These are phyloP conservation scores for Pyronema omphalodes DNA, from an alignment of 495 filamentous ascomycete genomes.

Conservation along the genomic window DNA sequence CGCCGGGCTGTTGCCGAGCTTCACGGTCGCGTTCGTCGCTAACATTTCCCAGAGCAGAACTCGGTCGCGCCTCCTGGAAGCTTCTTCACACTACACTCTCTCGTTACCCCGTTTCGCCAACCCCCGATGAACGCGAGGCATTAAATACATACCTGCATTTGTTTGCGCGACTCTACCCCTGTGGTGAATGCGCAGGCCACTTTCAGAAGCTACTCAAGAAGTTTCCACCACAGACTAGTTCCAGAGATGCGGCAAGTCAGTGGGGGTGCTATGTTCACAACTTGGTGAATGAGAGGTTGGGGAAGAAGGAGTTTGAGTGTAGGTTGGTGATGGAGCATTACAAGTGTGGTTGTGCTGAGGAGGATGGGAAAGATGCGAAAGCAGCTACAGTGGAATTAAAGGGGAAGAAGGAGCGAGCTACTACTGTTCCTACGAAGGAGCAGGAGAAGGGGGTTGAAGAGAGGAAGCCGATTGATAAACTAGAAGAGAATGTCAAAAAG, in stretches of 20 bases:
- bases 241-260: conserved; percentile 60
- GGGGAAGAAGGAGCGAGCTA: neutral
- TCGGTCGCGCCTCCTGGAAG: conserved; percentile 16
- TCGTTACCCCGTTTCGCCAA: conserved; percentile 74
- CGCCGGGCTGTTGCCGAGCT: neutral
- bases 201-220: conserved; percentile 65
- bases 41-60: conserved; percentile 8
- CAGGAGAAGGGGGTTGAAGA: neutral
- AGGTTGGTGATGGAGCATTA: conserved; percentile 79
- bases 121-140: conserved; percentile 62
- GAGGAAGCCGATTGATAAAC: neutral
- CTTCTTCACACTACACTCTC: conserved; percentile 92
- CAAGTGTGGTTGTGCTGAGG: conserved; percentile 71
- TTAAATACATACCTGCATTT: conserved; percentile 72
- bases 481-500: conserved; percentile 1
- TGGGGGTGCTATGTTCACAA: conserved; percentile 96
- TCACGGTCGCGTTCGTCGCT: too few species aligned
- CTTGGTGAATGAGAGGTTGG: conserved; percentile 70
- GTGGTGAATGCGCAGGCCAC: conserved; percentile 83
- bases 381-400: neutral
- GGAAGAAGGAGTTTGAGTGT: conserved; percentile 75
- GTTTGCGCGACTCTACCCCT: conserved; percentile 84
- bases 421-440: neutral
- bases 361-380: conserved; percentile 6
- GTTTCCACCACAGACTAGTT: conserved; percentile 81